These are phyloP conservation scores for Streptanthus diversifolius DNA, from an alignment of 345 rosid genomes.

Conservation along the genomic window DNA sequence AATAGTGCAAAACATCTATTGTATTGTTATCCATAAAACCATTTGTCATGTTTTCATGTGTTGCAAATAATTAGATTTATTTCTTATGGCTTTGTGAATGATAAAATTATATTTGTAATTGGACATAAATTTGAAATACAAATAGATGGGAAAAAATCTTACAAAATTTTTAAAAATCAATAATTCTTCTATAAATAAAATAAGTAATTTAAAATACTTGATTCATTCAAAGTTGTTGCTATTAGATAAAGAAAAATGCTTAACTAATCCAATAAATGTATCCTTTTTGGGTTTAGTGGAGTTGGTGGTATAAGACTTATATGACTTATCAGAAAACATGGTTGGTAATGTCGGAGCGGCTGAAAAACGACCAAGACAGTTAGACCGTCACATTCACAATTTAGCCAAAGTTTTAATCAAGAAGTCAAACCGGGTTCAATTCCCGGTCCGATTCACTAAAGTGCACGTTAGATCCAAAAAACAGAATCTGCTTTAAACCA, in stretches of 20 bases:
- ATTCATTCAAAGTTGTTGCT: not conserved
- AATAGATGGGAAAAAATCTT: not conserved
- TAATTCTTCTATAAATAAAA: not conserved
- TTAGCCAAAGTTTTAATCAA: not conserved
- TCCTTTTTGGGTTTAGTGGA: not conserved
- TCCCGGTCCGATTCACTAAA: slow-evolving; percentile 2
- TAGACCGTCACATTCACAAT: slow-evolving; percentile 5
- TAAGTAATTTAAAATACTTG: not conserved
- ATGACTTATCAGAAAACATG: not conserved
- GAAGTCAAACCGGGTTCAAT: slow-evolving; percentile 15
- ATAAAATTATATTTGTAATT: no score
- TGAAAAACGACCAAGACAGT: not conserved
- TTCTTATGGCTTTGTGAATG: no score
- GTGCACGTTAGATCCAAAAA: not conserved
- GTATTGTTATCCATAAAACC: no score
- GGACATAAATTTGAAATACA: not conserved
- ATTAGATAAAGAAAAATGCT: not conserved
- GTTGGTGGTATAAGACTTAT: slow-evolving; percentile 1
- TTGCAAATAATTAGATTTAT: not conserved
- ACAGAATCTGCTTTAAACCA: slow-evolving; percentile 5
- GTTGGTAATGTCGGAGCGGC: slow-evolving; percentile 2
- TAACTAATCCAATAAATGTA: not conserved
- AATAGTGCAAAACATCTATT: no score
- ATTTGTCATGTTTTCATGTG: no score
- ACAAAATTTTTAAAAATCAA: not conserved